Base-by-base conservation (phyloP, 331 rosid species). In the Acacia pycnantha region DNA sequence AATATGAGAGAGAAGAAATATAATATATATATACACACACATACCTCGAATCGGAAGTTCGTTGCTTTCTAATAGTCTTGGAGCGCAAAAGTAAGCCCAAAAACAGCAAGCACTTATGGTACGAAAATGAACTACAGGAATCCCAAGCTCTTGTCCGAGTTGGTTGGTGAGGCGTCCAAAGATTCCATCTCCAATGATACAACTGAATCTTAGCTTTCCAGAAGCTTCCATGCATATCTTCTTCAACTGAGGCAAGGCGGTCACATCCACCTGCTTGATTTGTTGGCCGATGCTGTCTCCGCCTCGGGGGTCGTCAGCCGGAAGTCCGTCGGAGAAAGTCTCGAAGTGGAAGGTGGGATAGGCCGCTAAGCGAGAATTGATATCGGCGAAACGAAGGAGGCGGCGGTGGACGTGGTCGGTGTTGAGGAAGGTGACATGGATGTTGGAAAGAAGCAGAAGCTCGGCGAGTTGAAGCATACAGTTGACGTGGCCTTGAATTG, bases 1-100 rank as follows among this genome's bases (percentile, higher is more conserved):
- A 35, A 35, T 4, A 35, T 35, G 37, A 35, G 37, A 35, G 37
- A 5, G 37, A 35, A 35, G 37, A 35, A 35, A 35, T 35, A 35
- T 35, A 35, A 35, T 35, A 33, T 33, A 33, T 33, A 33, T 4
- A 33, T 0, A 5, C 0, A 35, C 21, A 19, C 6, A 4, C 2
- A 35, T 58, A 89, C 93, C 92, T 85, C 11, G 76, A 54, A 88
- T 84, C 6, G 97, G 93, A 73, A 93, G 88, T 48, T 87, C 76
- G 1, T 84, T 82, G 6, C 40, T 72, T 9, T 85, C 69, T 14
- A 80, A 2, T 6, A 87, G 86, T 15, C 66, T 64, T 0, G 91
- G 92, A 65, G 69, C 59, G 26, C 65, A 78, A 0, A 89, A 69
- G 65, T 5, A 82, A 74, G 88, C 61, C 90, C 89, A 92, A 18